phyloP scores from a whole-genome alignment of 306 rosid species.

The Alnus rubra region DNA sequence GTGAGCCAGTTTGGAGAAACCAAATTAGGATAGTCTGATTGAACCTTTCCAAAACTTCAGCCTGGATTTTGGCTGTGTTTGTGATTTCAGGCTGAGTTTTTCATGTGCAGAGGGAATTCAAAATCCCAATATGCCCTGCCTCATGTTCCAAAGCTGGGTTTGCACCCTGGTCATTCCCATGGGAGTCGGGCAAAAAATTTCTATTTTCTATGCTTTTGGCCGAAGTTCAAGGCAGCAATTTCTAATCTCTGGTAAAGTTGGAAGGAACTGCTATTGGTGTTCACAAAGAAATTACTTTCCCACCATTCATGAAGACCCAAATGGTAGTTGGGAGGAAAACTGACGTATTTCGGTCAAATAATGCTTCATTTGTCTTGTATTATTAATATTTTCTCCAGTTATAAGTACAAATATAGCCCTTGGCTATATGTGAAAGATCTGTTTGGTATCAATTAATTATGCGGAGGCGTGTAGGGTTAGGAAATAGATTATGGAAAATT shows the following conservation, averaged over 20 bases:
- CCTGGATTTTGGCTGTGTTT: background rate
- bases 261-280: background rate
- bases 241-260: background rate
- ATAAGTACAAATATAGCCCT: background rate
- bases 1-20: background rate
- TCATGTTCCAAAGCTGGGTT: background rate
- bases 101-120: background rate
- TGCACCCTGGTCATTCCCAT: background rate
- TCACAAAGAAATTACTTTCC: background rate
- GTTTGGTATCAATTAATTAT: background rate
- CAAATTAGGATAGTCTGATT: background rate
- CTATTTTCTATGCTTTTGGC: background rate
- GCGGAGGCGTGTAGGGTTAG: background rate
- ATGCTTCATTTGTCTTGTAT: background rate
- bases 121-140: too few species aligned
- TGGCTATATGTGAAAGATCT: background rate
- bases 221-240: background rate
- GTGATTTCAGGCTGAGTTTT: background rate
- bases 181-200: background rate
- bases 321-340: background rate
- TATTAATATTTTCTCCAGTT: background rate
- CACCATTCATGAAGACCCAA: background rate
- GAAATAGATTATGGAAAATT: background rate
- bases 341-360: background rate
- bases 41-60: background rate